Conservation (phyloP, 208 protist genomes). For the Trichomonas tenax region DNA sequence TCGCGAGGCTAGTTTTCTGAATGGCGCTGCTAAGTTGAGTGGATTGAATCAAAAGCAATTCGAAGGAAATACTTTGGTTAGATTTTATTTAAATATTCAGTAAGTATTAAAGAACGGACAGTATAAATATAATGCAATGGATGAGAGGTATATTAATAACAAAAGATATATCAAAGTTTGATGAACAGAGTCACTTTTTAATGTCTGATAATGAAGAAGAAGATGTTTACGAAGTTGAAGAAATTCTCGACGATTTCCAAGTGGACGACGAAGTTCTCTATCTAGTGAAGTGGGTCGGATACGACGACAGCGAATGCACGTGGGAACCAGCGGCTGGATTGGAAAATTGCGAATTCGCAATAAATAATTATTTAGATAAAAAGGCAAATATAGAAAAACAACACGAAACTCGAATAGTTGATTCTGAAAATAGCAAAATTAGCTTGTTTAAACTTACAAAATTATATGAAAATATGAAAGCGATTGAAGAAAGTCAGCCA, state of each 20-base stretch:
- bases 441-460: neutral
- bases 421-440: neutral
- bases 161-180: too few relatives aligned
- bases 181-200: too few relatives aligned
- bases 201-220: neutral
- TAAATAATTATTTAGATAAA: neutral
- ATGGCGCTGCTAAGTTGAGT: too few relatives aligned
- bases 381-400: neutral
- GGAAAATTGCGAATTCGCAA: neutral
- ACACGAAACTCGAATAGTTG: neutral
- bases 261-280: neutral
- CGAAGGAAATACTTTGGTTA: too few relatives aligned
- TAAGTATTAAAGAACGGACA: too few relatives aligned
- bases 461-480: neutral
- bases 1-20: too few relatives aligned
- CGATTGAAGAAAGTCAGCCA: neutral
- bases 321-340: neutral
- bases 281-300: neutral
- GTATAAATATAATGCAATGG: too few relatives aligned
- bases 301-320: neutral
- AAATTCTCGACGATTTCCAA: neutral
- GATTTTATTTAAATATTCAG: too few relatives aligned
- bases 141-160: too few relatives aligned
- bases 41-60: too few relatives aligned
- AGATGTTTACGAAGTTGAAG: neutral